phyloP scores from a whole-genome alignment of 1,284 basidiomycete genomes.

The Cryptococcus sp. region DNA sequence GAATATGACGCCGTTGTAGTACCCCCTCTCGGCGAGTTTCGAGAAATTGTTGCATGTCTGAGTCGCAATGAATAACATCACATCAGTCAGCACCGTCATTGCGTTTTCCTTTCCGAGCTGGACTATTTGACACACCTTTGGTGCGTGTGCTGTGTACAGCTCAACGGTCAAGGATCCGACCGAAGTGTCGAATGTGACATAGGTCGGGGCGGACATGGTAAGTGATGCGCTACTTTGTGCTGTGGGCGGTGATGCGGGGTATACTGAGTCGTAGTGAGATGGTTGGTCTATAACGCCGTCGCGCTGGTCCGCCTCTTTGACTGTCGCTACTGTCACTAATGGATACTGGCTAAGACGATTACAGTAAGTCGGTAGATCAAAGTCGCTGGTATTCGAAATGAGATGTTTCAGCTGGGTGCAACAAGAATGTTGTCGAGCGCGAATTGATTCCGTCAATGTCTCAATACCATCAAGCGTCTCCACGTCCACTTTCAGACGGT shows the following conservation, averaged over 20 bases:
- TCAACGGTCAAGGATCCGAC: conserved; percentile 86
- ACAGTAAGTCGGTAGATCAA: background rate
- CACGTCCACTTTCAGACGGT: no score
- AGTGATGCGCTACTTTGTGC: background rate
- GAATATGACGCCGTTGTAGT: conserved; percentile 83
- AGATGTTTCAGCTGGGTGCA: background rate
- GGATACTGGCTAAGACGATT: no score
- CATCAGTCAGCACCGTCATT: conserved; percentile 8
- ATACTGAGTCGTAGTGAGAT: background rate
- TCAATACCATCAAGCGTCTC: background rate
- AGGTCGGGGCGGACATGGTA: conserved; percentile 22
- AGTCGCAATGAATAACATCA: background rate
- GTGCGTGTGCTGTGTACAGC: conserved; percentile 87
- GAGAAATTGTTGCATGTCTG: conserved; percentile 94
- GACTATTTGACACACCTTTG: conserved; percentile 61
- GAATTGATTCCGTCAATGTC: conserved; percentile 10
- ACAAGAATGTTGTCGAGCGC: conserved; percentile 1
- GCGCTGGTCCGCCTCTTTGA: no score
- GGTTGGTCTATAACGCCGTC: background rate
- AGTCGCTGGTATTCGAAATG: background rate
- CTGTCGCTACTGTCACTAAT: no score
- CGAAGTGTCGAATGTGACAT: conserved; percentile 78
- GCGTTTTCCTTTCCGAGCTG: background rate
- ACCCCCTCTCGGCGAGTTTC: conserved; percentile 71
- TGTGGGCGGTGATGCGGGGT: background rate